Evolutionary conservation across 2,329 filamentous ascomycete genomes (phyloP).

Genomic region (Trichoderma koningii): DNA sequence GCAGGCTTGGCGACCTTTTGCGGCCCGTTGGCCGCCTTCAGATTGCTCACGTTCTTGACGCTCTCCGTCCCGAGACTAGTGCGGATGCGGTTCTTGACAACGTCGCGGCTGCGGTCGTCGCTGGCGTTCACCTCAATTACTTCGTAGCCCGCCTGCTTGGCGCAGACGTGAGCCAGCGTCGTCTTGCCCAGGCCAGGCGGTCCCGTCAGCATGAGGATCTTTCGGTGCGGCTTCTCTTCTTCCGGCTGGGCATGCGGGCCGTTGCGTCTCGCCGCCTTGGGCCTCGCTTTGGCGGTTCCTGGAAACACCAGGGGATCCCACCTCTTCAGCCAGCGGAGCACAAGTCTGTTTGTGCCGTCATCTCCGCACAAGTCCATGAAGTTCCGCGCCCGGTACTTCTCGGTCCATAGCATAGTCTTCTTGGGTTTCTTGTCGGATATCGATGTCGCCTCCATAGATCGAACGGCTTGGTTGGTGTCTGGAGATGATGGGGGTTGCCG

Average conservation of each 20-base stretch:
- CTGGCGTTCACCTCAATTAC: conserved; percentile 97
- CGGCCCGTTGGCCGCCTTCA: conserved; percentile 55
- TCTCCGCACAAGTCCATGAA: conserved; percentile 95
- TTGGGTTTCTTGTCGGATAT: conserved; percentile 45
- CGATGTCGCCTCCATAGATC: conserved; percentile 46
- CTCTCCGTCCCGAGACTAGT: conserved; percentile 94
- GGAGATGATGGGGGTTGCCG: conserved; percentile 29
- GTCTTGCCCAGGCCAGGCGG: conserved; percentile 95
- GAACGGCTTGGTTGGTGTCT: conserved; percentile 40
- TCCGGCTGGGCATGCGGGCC: conserved; percentile 48
- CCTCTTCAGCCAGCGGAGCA: conserved; percentile 88
- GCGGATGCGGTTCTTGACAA: conserved; percentile 87
- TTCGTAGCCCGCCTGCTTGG: conserved; percentile 92
- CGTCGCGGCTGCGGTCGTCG: conserved; percentile 85
- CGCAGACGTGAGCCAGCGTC: conserved; percentile 93
- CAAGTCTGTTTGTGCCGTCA: conserved; percentile 86
- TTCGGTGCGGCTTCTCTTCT: conserved; percentile 77
- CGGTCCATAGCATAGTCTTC: conserved; percentile 79
- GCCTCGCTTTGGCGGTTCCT: conserved; percentile 63
- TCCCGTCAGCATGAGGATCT: conserved; percentile 86
- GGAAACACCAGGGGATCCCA: conserved; percentile 96
- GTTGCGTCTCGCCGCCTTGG: conserved; percentile 47
- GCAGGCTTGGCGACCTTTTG: conserved; percentile 80
- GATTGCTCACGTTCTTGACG: conserved; percentile 73
- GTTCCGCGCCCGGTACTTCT: conserved; percentile 90